Conservation (phyloP, 768 basidiomycete genomes). For the Lactarius evosmus region DNA sequence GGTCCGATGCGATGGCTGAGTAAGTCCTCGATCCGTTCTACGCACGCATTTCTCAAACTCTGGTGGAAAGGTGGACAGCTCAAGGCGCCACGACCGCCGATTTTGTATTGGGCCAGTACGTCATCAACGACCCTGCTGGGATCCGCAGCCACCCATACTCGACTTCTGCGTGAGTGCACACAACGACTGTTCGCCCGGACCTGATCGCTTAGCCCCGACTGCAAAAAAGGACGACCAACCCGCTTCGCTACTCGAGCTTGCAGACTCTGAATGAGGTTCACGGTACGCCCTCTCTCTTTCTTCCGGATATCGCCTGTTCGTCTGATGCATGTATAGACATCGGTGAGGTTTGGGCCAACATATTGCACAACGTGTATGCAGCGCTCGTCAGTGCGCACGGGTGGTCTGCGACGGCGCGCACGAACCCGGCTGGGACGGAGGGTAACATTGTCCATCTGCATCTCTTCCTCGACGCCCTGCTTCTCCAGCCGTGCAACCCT, state of each 20-base stretch:
- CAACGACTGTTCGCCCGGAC: slow-evolving; percentile 30
- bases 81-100: slow-evolving; percentile 38
- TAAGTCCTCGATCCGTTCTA: not conserved
- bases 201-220: slow-evolving; percentile 9
- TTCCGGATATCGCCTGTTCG: not conserved
- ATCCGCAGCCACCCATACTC: slow-evolving; percentile 60
- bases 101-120: slow-evolving; percentile 51
- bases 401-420: slow-evolving; percentile 38
- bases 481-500: slow-evolving; percentile 48
- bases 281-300: slow-evolving; percentile 34
- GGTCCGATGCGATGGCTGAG: slow-evolving; percentile 47
- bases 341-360: slow-evolving; percentile 57
- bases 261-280: slow-evolving; percentile 46
- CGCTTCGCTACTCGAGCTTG: slow-evolving; percentile 42
- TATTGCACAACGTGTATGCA: slow-evolving; percentile 40
- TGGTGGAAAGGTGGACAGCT: slow-evolving; percentile 35
- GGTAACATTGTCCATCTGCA: slow-evolving; percentile 53
- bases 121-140: slow-evolving; percentile 48
- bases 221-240: slow-evolving; percentile 18
- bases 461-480: slow-evolving; percentile 50
- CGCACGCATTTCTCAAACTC: slow-evolving; percentile 10
- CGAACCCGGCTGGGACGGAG: slow-evolving; percentile 39
- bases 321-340: slow-evolving; percentile 36
- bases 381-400: slow-evolving; percentile 33
- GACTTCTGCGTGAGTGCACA: slow-evolving; percentile 42